Base-by-base conservation (phyloP, 352 stramenopile genomes). In the Globisporangium iwayamae region DNA sequence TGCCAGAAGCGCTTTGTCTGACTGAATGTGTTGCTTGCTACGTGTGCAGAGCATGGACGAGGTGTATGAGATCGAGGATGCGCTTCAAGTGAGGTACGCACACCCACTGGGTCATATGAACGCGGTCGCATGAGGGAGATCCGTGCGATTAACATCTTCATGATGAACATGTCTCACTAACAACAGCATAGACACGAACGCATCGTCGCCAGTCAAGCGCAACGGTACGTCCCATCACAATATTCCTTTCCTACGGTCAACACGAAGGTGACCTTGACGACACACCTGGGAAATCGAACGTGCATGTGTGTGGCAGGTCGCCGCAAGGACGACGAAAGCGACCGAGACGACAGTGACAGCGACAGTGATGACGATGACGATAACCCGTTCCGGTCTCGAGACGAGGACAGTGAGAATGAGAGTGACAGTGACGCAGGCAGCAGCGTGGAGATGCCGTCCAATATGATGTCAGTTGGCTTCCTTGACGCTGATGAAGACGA, bases 41-140 rank as follows among this genome's bases (percentile, higher is more conserved):
- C 1, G 7, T 32, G 36, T 57, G 13, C 28, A 92, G 83, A 92
- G 83, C 65, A 92, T 92, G 83, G 83, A 92, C 52, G 81, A 92
- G 64, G 66, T 88, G 65, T 76, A 92, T 50, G 78, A 89, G 55
- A 34, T 87, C 9, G 79, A 87, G 0, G 81, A 83, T 51, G 63
- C 74, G 8, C 62, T 89, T 25, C 70, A 72, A 73, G 68, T 67
- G 62, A 91, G 79, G 82, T 87, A 43, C 41, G 67, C 65, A 3
- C 36, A 14, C 4, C 36, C 36, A 41, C 36, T 41, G 36, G 9
- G 14, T 11, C 16, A 28, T 4, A 20, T 13, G 18, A 3, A 22
- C 28, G 25, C 18, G 13, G 11, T 22, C 34, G 16, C 14, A 34
- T 5, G 48, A 38, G 34, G 48, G 34, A 20, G 13, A 11, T 7